Conservation (phyloP, 75 land plant species). For the Cunninghamia lanceolata region DNA sequence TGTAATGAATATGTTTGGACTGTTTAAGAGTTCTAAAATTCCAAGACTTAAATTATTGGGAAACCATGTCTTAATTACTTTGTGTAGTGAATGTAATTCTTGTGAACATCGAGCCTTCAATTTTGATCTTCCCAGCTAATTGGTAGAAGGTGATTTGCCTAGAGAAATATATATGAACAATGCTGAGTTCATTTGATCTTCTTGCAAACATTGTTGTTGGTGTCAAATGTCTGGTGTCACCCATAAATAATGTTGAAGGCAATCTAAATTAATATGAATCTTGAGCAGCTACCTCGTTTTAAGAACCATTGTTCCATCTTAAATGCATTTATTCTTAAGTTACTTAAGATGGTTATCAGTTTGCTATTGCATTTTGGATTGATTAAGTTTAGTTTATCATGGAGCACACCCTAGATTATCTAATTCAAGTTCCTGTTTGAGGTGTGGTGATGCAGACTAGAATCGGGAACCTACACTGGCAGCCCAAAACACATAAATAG, state of each 20-base stretch:
- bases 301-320: too few relatives aligned
- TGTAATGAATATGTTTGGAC: background rate
- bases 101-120: background rate
- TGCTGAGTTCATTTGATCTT: background rate
- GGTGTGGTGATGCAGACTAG: too few relatives aligned
- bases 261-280: background rate
- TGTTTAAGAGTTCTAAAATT: background rate
- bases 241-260: background rate
- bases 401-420: too few relatives aligned
- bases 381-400: too few relatives aligned
- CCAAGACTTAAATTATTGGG: background rate
- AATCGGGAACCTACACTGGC: too few relatives aligned
- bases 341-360: too few relatives aligned
- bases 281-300: too few relatives aligned
- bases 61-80: background rate
- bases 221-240: background rate
- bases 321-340: too few relatives aligned
- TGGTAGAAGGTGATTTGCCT: background rate
- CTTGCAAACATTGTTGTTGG: background rate
- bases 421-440: too few relatives aligned
- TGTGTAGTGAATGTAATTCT: background rate
- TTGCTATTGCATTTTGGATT: too few relatives aligned
- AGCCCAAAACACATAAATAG: too few relatives aligned
- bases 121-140: background rate
- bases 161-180: background rate